Evolutionary conservation across 2,329 filamentous ascomycete species (phyloP), one percentile per base, ranked within the genome.

Genomic region (Epicoccum nigrum): DNA sequence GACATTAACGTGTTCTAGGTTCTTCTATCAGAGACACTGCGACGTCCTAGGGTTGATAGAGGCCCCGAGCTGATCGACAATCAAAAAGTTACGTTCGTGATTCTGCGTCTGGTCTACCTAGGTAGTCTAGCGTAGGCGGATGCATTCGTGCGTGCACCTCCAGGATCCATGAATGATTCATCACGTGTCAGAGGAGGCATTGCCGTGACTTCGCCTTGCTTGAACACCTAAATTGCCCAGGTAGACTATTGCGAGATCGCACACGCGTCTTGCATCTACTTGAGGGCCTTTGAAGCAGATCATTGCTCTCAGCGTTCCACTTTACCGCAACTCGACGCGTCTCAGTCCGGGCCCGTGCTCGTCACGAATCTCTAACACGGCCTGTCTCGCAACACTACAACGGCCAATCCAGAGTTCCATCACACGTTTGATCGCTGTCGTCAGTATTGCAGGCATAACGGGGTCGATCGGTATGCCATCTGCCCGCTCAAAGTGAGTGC

Each of bases 301-400:
- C 31, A 28, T 47, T 17, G 4, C 37, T 59, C 34, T 38, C 45
- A 55, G 47, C 33, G 52, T 59, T 58, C 45, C 32, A 49, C 49
- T 47, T 53, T 59, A 60, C 62, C 58, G 60, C 54, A 47, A 58
- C 57, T 45, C 50, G 37, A 39, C 43, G 41, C 35, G 52, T 57
- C 51, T 37, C 55, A 54, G 42, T 33, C 38, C n/a, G 31, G 64
- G 65, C 19, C 57, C 58, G 66, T 70, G 68, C 65, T 30, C 55
- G 68, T 69, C 60, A 58, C 69, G 56, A 47, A 61, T 65, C 62
- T 70, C 62, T 55, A 40, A 72, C 69, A 51, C 45, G 51, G 58
- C 52, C 25, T 42, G 69, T 70, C 60, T 68, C 68, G 58, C 20
- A 20, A 37, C 55, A 41, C 32, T 19, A 35, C 54, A 39, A 51